Evolutionary conservation across 2,329 filamentous ascomycete species (phyloP), one percentile per base, ranked within the genome.

Genomic region (Clarireedia hainanense): DNA sequence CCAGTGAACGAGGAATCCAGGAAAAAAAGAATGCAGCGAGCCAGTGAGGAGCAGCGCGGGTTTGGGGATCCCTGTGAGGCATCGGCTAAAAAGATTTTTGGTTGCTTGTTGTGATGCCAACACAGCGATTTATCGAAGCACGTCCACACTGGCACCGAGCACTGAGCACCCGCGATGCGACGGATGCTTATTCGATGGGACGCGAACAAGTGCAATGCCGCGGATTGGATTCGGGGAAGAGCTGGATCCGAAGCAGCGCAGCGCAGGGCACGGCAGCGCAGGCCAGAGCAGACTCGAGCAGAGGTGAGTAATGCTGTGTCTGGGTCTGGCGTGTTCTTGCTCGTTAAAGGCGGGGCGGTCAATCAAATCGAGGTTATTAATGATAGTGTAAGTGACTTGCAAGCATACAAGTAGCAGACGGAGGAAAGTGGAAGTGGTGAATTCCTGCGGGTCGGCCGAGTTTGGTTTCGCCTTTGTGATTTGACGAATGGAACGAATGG

Each of bases 101-200:
- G 55, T 50, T 61, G 58, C 50, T 59, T 58, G 57, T 62, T 60
- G 57, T 57, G 60, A 59, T 62, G 60, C 61, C 61, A 63, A 57
- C 61, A 52, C 58, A 63, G 58, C 58, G 52, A 42, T 39, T 39
- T 37, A 42, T 40, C 40, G 20, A 52, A 39, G 46, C n/a, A 46
- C 17, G 39, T 20, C 20, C 39, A 54, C 26, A 15, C 20, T 24
- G 24, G 27, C 39, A n/a, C 14, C 48, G 43, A 30, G 47, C 34
- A 54, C 47, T 54, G 48, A 53, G 52, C 30, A 34, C 30, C 30
- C 30, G 30, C 30, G 30, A 34, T 34, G 30, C 9, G 30, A 34
- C 12, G 30, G 58, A 50, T 55, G 59, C 59, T 58, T 56, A 61
- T 60, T 61, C 60, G 60, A 58, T 52, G 54, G 52, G 47, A 60